phyloP scores from a whole-genome alignment of 179 eudicot genomes.

The Beta corolliflora region DNA sequence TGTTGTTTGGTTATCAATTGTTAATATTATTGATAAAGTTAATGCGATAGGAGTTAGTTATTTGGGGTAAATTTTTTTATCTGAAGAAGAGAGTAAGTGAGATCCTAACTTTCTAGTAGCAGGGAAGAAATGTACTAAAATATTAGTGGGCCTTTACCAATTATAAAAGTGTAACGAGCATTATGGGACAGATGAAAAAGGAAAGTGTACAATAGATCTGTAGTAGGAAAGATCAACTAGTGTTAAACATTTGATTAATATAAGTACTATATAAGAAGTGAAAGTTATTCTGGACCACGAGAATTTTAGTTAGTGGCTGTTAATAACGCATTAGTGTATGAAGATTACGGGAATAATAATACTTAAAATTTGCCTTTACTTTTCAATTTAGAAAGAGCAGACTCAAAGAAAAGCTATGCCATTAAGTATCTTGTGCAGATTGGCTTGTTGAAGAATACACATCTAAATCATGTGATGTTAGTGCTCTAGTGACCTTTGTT shows the following conservation, averaged over 20 bases:
- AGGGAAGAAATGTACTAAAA: too few relatives aligned
- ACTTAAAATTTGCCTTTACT: neutral
- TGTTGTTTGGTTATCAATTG: too few relatives aligned
- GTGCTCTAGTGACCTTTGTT: neutral
- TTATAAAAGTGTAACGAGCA: too few relatives aligned
- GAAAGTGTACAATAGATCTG: neutral
- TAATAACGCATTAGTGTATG: neutral
- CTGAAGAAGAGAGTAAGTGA: too few relatives aligned
- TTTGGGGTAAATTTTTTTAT: too few relatives aligned
- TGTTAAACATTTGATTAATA: neutral
- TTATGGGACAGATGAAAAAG: too few relatives aligned
- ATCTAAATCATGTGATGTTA: neutral
- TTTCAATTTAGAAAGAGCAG: neutral
- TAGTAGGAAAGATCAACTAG: neutral
- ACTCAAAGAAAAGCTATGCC: neutral
- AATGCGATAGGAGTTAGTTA: too few relatives aligned
- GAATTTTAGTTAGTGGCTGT: constrained; percentile 6
- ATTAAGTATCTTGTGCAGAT: neutral
- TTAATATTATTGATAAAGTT: too few relatives aligned
- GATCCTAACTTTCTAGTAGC: too few relatives aligned
- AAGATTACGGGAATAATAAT: neutral
- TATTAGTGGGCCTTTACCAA: too few relatives aligned
- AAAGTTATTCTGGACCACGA: neutral
- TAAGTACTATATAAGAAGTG: neutral
- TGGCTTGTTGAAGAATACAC: neutral